Percentiles rank a stretch among this genome's conserved stretches.
phyloP scores from a whole-genome alignment of 2,329 filamentous ascomycete genomes.

The Stagonosporopsis tanaceti region DNA sequence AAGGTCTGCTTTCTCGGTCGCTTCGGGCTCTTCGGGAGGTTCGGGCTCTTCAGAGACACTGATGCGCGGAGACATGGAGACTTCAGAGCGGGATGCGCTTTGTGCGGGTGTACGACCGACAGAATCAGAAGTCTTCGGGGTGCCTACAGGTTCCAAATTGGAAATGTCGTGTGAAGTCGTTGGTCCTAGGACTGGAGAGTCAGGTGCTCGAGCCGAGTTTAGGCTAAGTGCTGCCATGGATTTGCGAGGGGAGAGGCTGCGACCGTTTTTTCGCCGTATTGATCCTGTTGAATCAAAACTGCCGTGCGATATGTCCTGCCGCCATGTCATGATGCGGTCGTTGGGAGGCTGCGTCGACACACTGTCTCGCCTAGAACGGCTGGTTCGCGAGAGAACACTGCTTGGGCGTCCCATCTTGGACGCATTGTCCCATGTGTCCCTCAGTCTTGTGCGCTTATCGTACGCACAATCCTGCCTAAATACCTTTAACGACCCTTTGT shows the following conservation, averaged over 20 bases:
- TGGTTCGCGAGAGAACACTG: slow-evolving; percentile 66
- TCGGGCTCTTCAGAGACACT: neutral
- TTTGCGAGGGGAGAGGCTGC: slow-evolving; percentile 61
- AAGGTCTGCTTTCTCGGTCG: neutral
- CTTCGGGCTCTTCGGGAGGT: neutral
- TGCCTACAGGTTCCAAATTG: slow-evolving; percentile 21
- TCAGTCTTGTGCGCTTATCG: slow-evolving; percentile 71
- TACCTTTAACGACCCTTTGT: slow-evolving; percentile 87
- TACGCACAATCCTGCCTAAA: slow-evolving; percentile 95
- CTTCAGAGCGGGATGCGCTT: slow-evolving; percentile 22
- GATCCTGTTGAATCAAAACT: slow-evolving; percentile 54
- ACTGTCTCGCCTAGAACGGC: slow-evolving; percentile 56
- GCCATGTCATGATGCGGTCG: slow-evolving; percentile 89
- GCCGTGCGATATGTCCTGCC: slow-evolving; percentile 70
- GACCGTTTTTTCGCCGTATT: slow-evolving; percentile 33
- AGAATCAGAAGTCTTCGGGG: slow-evolving; percentile 34
- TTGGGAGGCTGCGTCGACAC: slow-evolving; percentile 60
- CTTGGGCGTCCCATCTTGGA: slow-evolving; percentile 60
- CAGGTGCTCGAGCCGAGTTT: slow-evolving; percentile 20
- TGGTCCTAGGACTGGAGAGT: slow-evolving; percentile 32
- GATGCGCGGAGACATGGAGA: slow-evolving; percentile 1
- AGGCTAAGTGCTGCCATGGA: slow-evolving; percentile 40
- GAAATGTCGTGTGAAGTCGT: slow-evolving; percentile 21
- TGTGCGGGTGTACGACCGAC: slow-evolving; percentile 23
- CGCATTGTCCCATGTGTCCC: slow-evolving; percentile 75